Percentiles rank a stretch among this genome's conserved stretches.
Evolutionary conservation across 2,329 filamentous ascomycete genomes (phyloP).

Genomic region (Phyllosticta citribraziliensis): DNA sequence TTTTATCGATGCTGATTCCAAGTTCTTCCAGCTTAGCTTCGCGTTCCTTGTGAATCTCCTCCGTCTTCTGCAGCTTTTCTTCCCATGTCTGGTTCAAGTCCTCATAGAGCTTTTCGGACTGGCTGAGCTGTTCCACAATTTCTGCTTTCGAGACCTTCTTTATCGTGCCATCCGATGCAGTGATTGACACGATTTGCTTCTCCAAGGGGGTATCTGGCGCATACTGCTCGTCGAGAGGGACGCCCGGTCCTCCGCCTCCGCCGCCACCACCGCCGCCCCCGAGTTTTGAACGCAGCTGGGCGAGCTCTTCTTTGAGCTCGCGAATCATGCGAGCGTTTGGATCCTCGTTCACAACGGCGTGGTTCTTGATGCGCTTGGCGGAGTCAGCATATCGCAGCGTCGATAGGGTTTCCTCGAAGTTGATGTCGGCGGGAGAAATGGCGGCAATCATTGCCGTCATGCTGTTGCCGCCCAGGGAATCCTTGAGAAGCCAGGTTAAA

Average conservation of each 20-base stretch:
- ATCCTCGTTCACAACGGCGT: slow-evolving; percentile 97
- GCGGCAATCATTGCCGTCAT: slow-evolving; percentile 99
- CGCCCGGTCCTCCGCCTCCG: slow-evolving; percentile 28
- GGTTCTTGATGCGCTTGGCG: slow-evolving; percentile 99
- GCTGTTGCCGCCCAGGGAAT: slow-evolving; percentile 94
- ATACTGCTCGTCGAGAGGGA: slow-evolving; percentile 70
- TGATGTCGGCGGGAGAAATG: slow-evolving; percentile 96
- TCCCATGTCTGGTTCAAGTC: slow-evolving; percentile 99
- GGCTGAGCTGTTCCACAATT: slow-evolving; percentile 90
- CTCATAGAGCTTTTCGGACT: slow-evolving; percentile 90
- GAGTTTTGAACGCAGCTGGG: slow-evolving; percentile 77
- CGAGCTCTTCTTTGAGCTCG: slow-evolving; percentile 90
- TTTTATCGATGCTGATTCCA: slow-evolving; percentile 97
- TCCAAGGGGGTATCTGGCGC: slow-evolving; percentile 86
- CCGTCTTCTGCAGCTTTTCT: slow-evolving; percentile 87
- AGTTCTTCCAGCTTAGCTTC: slow-evolving; percentile 92
- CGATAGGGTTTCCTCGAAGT: slow-evolving; percentile 94
- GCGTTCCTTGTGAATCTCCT: slow-evolving; percentile 94
- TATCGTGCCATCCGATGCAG: slow-evolving; percentile 68
- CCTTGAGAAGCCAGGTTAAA: slow-evolving; percentile 91
- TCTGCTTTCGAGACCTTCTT: slow-evolving; percentile 98
- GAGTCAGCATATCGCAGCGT: slow-evolving; percentile 95
- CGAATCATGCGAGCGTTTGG: slow-evolving; percentile 98
- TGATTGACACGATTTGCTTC: slow-evolving; percentile 93
- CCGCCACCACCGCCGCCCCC: slow-evolving; percentile 35